Evolutionary conservation across 495 filamentous ascomycete genomes (phyloP).

Genomic region (Neurospora tetraspora): DNA sequence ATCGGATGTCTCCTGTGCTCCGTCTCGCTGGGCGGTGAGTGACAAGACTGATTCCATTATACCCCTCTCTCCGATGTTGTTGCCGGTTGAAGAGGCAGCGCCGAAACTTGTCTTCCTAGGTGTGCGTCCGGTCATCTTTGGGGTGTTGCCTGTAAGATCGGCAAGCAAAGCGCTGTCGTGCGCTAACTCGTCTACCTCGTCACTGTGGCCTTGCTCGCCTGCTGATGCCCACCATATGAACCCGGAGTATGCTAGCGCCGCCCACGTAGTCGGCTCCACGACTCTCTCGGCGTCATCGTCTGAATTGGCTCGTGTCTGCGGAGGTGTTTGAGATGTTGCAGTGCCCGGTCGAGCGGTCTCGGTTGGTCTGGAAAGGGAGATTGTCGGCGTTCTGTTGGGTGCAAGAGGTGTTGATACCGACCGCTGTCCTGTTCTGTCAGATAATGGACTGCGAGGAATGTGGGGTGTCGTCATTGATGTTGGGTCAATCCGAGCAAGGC

Average conservation of each 20-base stretch:
- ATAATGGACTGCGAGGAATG: slow-evolving; percentile 11
- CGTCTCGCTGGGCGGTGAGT: slow-evolving; percentile 18
- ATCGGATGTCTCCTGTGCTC: slow-evolving; percentile 7
- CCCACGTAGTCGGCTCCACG: slow-evolving; percentile 77
- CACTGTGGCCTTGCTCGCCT: slow-evolving; percentile 62
- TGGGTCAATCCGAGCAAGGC: slow-evolving; percentile 45
- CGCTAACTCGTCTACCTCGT: slow-evolving; percentile 38
- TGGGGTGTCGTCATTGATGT: slow-evolving; percentile 6
- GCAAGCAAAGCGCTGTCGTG: slow-evolving; percentile 38
- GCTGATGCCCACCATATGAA: slow-evolving; percentile 99
- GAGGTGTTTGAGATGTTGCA: not conserved
- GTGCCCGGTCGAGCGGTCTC: slow-evolving; percentile 20
- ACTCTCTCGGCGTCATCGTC: slow-evolving; percentile 42
- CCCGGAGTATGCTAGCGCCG: slow-evolving; percentile 75
- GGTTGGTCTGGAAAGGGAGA: slow-evolving; percentile 11
- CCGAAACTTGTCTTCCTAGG: slow-evolving; percentile 22
- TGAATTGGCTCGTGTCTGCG: slow-evolving; percentile 4
- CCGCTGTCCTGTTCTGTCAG: not conserved
- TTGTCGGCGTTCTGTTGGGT: slow-evolving; percentile 13
- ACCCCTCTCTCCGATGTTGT: not conserved
- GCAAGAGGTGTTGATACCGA: not conserved
- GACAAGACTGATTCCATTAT: slow-evolving; percentile 30
- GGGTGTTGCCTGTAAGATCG: slow-evolving; percentile 18
- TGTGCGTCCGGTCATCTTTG: not conserved
- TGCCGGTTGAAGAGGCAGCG: slow-evolving; percentile 6